Evolutionary conservation across 306 rosid genomes (phyloP).

Genomic region (Corylus heterophylla): DNA sequence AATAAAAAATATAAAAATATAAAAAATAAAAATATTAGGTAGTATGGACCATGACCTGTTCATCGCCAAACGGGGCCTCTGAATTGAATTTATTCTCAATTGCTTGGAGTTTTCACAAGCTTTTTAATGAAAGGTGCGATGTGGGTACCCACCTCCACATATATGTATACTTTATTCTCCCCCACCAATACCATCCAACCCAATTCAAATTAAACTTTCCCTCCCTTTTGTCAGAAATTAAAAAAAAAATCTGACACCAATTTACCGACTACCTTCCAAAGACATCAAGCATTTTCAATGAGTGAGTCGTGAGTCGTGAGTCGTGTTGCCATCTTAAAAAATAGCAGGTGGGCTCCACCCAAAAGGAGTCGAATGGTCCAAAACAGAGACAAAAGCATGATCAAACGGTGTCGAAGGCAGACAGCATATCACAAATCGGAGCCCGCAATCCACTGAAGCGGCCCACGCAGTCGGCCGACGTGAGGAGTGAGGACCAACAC

Average conservation of each 20-base stretch:
- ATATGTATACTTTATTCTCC: no score
- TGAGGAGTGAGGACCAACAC: background rate
- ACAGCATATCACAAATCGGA: background rate
- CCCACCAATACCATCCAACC: no score
- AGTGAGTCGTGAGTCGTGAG: background rate
- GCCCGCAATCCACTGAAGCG: background rate
- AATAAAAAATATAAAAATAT: no score
- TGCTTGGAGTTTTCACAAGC: no score
- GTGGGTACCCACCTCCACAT: no score
- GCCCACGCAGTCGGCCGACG: background rate
- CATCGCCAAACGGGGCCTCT: no score
- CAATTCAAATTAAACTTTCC: slow-evolving; percentile 2
- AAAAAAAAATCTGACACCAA: background rate
- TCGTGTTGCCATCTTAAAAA: background rate
- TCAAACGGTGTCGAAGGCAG: background rate
- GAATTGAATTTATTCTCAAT: no score
- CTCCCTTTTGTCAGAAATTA: background rate
- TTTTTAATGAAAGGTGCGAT: no score
- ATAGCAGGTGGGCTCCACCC: background rate
- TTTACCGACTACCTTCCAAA: no score
- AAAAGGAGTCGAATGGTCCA: background rate
- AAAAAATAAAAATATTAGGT: no score
- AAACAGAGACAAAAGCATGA: background rate
- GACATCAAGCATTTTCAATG: background rate
- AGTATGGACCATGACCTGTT: no score